phyloP scores from a whole-genome alignment of 2,329 filamentous ascomycete genomes.

The Fusarium graminum region DNA sequence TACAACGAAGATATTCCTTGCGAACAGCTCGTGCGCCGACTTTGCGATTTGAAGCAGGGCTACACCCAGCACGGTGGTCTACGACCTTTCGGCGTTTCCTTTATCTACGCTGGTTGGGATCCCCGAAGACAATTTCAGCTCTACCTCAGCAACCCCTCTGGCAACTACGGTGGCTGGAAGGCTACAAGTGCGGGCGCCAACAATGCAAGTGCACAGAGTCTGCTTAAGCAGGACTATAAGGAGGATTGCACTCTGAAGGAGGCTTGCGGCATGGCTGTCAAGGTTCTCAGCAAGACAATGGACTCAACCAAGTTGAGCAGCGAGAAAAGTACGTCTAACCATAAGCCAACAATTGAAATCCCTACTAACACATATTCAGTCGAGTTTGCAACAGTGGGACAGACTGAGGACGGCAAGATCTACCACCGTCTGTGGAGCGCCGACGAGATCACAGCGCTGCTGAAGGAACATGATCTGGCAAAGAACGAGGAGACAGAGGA shows the following conservation, averaged over 20 bases:
- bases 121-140: slow-evolving; percentile 97
- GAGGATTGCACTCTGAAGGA: slow-evolving; percentile 97
- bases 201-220: slow-evolving; percentile 95
- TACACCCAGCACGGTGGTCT: slow-evolving; percentile 99
- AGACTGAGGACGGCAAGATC: slow-evolving; percentile 94
- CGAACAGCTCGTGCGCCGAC: slow-evolving; percentile 94
- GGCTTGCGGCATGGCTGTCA: slow-evolving; percentile 96
- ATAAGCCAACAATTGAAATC: not conserved
- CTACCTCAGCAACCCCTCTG: slow-evolving; percentile 98
- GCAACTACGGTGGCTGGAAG: slow-evolving; percentile 99
- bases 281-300: slow-evolving; percentile 99
- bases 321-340: slow-evolving; percentile 85
- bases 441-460: slow-evolving; percentile 92
- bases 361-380: slow-evolving; percentile 66
- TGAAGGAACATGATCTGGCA: slow-evolving; percentile 95
- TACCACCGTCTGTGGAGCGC: slow-evolving; percentile 98
- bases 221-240: slow-evolving; percentile 99
- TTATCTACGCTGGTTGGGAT: slow-evolving; percentile 99
- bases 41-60: slow-evolving; percentile 98
- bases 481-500: slow-evolving; percentile 83
- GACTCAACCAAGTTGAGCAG: slow-evolving; percentile 98
- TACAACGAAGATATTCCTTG: slow-evolving; percentile 99
- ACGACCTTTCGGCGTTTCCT: slow-evolving; percentile 96
- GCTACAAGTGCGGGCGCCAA: slow-evolving; percentile 98
- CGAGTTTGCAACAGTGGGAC: slow-evolving; percentile 97